A percentile compares a stretch with the other conserved stretches of the same genome.
phyloP scores from a whole-genome alignment of 495 filamentous ascomycete species.

The Penicillium coffeae region DNA sequence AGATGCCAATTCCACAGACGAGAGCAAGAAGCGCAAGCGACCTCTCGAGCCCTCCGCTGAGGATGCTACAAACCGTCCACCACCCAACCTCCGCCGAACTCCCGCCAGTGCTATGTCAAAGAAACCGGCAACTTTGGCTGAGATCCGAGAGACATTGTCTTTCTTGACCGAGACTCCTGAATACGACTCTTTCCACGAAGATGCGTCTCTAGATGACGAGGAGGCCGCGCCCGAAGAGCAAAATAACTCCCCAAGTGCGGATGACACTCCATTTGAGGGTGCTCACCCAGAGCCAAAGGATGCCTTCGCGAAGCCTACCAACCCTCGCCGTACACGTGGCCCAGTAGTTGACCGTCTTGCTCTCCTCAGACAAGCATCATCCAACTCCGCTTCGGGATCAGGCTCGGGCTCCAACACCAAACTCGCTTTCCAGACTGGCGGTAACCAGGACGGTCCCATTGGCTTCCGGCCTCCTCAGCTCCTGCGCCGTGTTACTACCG shows the following conservation, averaged over 20 bases:
- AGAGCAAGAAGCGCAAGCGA: conserved; percentile 53
- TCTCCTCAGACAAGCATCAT: conserved; percentile 64
- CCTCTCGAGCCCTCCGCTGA: conserved; percentile 43
- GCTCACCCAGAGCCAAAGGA: conserved; percentile 25
- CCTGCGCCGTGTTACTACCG: conserved; percentile 73
- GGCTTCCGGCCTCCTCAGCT: conserved; percentile 73
- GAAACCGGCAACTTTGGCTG: conserved; percentile 65
- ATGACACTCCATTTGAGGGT: conserved; percentile 26
- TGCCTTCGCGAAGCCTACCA: conserved; percentile 32
- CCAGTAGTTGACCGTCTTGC: conserved; percentile 77
- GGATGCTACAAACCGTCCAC: conserved; percentile 52
- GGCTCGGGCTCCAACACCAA: conserved; percentile 41
- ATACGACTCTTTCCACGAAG: conserved; percentile 48
- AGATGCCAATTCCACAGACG: conserved; percentile 19
- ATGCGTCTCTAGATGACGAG: conserved; percentile 39
- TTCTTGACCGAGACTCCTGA: conserved; percentile 76
- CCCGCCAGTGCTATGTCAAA: conserved; percentile 49
- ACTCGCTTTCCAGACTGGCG: conserved; percentile 59
- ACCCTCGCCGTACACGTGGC: conserved; percentile 48
- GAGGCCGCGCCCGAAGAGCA: conserved; percentile 27
- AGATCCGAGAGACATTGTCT: conserved; percentile 75
- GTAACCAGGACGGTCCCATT: conserved; percentile 30
- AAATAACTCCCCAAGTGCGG: conserved; percentile 34
- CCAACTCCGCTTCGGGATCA: conserved; percentile 46
- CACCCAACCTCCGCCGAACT: conserved; percentile 63